Conservation (phyloP, 2,329 filamentous ascomycete genomes). For the Fusarium sp. region DNA sequence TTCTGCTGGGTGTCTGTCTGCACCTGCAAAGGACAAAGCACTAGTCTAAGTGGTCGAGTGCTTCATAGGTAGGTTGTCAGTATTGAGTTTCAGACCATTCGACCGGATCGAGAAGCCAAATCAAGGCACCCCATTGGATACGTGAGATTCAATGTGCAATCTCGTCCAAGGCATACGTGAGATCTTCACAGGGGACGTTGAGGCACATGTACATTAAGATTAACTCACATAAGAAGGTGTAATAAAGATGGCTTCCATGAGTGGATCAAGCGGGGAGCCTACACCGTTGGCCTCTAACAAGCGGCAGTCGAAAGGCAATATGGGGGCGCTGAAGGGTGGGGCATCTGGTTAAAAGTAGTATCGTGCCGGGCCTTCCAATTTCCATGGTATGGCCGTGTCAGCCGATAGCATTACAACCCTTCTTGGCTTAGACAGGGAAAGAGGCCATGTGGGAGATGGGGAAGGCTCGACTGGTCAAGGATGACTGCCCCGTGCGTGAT, state of each 20-base stretch:
- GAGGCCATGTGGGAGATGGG: conserved; percentile 21
- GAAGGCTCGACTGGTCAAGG: conserved; percentile 37
- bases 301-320: conserved; percentile 9
- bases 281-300: conserved; percentile 18
- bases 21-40: background rate
- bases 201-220: background rate
- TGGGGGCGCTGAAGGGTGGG: conserved; percentile 30
- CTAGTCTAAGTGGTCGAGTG: background rate
- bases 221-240: conserved; percentile 3
- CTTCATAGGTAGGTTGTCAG: background rate
- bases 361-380: background rate
- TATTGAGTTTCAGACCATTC: background rate
- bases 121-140: background rate
- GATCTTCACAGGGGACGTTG: conserved; percentile 1
- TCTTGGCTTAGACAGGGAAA: conserved; percentile 9
- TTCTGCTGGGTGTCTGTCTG: background rate
- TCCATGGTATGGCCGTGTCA: background rate
- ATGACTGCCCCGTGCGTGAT: conserved; percentile 30
- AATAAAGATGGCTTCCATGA: background rate
- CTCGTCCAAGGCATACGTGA: background rate
- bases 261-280: conserved; percentile 3
- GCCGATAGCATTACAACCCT: conserved; percentile 14
- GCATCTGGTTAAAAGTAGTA: background rate
- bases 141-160: background rate
- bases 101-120: background rate